Base-by-base conservation (phyloP, 768 basidiomycete genomes). In the Polyporus arcularius region DNA sequence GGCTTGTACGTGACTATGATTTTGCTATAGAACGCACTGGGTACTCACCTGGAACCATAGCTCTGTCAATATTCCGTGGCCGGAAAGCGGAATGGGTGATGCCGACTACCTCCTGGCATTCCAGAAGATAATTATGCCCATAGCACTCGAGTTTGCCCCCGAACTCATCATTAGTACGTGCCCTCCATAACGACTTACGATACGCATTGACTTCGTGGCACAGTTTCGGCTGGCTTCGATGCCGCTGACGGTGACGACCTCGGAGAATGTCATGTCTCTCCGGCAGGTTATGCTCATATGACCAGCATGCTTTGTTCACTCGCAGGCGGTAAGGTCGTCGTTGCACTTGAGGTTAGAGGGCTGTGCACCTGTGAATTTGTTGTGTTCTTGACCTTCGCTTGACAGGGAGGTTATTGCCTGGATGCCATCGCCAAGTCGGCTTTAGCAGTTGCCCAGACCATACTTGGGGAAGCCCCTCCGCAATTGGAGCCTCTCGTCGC, bases 141-240 rank as follows among this genome's bases (percentile, higher is more conserved):
- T 99, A 61, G 96, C 94, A 0, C 84, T 94, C 74, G 97, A 99
- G 74, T 99, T 98, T 72, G 86, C 90, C 0, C 97, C 97, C 2
- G 96, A 99, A 63, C 80, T 98, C 4, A 94, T 99, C 6, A 95
- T 98, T 64, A 93, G 97, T 98, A 67, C 57, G 92, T 79, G 4
- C 12, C 8, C 18, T 31, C 16, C 35, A 38, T 48, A 4, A 21
- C 12, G 14, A 10, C 7, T 9, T 28, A 16, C 21, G 46, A 45
- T 45, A 51, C 48, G 28, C 46, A 40, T 48, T 47, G 16, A 45
- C 9, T 7, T 53, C 16, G 31, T 12, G 18, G 56, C 50, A 2
- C 69, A 99, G 97, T 99, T 68, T 98, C 96, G 8, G 94, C 97
- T 16, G 97, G 97, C 3, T 99, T 98, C 70, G 97, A 99, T 69